phyloP scores from a whole-genome alignment of 2,329 filamentous ascomycete species.

The Phialophora tarda region DNA sequence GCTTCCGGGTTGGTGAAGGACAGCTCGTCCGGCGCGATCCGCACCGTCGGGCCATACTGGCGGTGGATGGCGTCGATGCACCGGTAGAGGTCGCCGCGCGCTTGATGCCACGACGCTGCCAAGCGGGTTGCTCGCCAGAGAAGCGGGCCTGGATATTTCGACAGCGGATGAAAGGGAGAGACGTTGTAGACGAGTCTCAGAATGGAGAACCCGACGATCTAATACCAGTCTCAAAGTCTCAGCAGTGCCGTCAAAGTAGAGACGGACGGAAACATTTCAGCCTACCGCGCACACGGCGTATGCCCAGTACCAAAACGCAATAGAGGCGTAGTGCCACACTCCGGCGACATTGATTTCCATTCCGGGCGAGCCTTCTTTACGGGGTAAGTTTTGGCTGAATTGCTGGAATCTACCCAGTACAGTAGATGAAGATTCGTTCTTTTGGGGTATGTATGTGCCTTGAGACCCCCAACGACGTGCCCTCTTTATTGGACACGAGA shows the following conservation, averaged over 20 bases:
- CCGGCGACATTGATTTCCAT: background rate
- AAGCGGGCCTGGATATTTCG: slow-evolving; percentile 21
- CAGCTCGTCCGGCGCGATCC: slow-evolving; percentile 44
- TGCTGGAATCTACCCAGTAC: background rate
- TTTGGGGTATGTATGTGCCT: background rate
- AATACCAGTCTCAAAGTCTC: background rate
- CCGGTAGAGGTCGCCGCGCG: slow-evolving; percentile 27
- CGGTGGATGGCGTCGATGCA: slow-evolving; percentile 38
- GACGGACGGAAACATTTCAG: background rate
- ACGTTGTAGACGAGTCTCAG: slow-evolving; percentile 24
- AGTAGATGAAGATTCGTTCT: background rate
- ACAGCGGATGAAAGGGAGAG: slow-evolving; percentile 27
- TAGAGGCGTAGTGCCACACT: slow-evolving; percentile 3
- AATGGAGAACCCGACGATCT: slow-evolving; percentile 4
- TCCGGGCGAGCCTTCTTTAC: background rate
- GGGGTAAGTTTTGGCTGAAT: background rate
- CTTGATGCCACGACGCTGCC: slow-evolving; percentile 24
- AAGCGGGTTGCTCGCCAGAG: slow-evolving; percentile 30
- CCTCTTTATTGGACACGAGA: background rate
- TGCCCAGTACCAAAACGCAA: slow-evolving; percentile 4
- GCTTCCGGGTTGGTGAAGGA: slow-evolving; percentile 40
- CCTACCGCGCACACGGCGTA: slow-evolving; percentile 1
- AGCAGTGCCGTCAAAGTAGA: background rate
- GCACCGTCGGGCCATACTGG: slow-evolving; percentile 43
- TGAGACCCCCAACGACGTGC: background rate